Conservation (phyloP, 306 rosid genomes). For the Hippophae tibetana region DNA sequence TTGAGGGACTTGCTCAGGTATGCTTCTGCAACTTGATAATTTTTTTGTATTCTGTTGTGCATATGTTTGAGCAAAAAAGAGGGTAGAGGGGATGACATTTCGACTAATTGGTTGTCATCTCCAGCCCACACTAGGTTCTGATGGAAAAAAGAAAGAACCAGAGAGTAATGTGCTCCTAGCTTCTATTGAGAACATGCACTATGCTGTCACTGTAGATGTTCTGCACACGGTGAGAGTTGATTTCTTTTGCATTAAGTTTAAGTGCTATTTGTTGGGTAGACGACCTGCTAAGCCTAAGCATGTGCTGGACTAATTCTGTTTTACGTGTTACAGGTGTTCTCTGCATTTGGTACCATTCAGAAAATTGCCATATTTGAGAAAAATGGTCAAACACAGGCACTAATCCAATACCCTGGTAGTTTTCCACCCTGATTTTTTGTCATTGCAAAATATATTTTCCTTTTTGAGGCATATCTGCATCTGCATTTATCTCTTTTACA, state of each 20-base stretch:
- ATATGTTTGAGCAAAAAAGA: not conserved
- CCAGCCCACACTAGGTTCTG: slow-evolving; percentile 75
- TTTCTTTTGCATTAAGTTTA: not conserved
- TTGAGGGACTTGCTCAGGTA: slow-evolving; percentile 76
- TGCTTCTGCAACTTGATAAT: slow-evolving; percentile 6
- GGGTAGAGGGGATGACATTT: not conserved
- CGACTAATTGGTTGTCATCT: slow-evolving; percentile 25
- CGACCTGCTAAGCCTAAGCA: too few species aligned
- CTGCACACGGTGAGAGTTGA: slow-evolving; percentile 57
- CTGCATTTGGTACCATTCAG: slow-evolving; percentile 64
- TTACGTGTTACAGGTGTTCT: slow-evolving; percentile 52
- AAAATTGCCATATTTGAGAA: slow-evolving; percentile 85
- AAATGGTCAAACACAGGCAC: slow-evolving; percentile 82
- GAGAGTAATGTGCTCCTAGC: slow-evolving; percentile 94
- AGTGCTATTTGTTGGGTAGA: not conserved
- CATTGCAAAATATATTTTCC: not conserved
- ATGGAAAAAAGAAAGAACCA: slow-evolving; percentile 73
- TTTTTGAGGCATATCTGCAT: not conserved
- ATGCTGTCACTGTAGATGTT: slow-evolving; percentile 90
- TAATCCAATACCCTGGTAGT: slow-evolving; percentile 74
- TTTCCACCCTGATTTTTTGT: slow-evolving; percentile 5
- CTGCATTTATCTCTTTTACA: not conserved
- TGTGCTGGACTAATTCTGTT: not conserved
- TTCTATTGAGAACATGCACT: slow-evolving; percentile 93
- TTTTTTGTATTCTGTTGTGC: slow-evolving; percentile 9